Conservation (phyloP, 257 asterid species). For the Nicotiana otophora region DNA sequence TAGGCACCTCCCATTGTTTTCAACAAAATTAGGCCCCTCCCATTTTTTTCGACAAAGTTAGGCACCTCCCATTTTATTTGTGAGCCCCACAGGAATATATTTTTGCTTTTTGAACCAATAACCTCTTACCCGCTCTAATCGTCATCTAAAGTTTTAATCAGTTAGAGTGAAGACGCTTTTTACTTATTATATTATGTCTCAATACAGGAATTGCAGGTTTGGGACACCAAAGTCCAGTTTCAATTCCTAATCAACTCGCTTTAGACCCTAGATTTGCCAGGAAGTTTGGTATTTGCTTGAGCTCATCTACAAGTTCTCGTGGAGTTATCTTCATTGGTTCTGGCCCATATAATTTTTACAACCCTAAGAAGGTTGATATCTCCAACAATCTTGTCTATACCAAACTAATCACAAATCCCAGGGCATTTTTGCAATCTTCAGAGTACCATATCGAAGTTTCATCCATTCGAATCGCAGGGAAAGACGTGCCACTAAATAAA, state of each 20-base stretch:
- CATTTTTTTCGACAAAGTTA: too few species aligned
- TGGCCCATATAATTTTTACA: background rate
- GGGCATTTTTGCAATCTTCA: slow-evolving; percentile 12
- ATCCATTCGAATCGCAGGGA: slow-evolving; percentile 31
- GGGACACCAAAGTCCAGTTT: background rate
- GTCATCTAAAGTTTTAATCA: background rate
- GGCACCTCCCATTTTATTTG: too few species aligned
- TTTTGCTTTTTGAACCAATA: too few species aligned
- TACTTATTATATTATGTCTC: background rate
- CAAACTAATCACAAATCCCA: background rate
- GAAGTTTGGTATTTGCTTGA: slow-evolving; percentile 6
- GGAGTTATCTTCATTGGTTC: slow-evolving; percentile 6
- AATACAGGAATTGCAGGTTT: slow-evolving; percentile 18
- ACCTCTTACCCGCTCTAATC: too few species aligned
- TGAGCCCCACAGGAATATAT: too few species aligned
- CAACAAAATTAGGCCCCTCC: too few species aligned
- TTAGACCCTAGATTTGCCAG: background rate
- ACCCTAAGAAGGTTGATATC: slow-evolving; percentile 4
- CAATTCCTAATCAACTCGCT: slow-evolving; percentile 8
- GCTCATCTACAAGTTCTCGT: slow-evolving; percentile 9
- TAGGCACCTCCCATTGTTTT: too few species aligned
- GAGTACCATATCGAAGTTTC: slow-evolving; percentile 48
- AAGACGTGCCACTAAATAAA: slow-evolving; percentile 19
- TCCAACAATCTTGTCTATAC: slow-evolving; percentile 9
- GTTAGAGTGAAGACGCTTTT: background rate